These are phyloP conservation scores for Claviceps quebecensis DNA, from an alignment of 2,329 filamentous ascomycete species.

Conservation along the genomic window DNA sequence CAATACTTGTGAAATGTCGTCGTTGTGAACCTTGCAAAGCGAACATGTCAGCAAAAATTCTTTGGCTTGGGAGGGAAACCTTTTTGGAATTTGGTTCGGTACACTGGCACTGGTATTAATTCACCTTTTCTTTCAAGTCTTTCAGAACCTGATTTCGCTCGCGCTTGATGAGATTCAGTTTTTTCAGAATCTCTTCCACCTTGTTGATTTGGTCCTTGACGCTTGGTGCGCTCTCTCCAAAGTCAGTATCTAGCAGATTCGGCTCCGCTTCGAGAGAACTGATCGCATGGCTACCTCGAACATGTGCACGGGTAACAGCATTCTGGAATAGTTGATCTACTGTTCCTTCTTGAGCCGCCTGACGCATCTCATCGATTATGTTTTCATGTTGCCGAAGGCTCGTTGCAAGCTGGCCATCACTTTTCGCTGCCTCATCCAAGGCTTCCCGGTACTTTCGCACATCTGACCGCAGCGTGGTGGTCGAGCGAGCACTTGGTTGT, in stretches of 20 bases:
- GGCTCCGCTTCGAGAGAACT: slow-evolving; percentile 53
- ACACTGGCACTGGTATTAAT: slow-evolving; percentile 8
- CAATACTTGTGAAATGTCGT: slow-evolving; percentile 93
- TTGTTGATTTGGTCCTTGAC: slow-evolving; percentile 79
- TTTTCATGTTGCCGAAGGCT: slow-evolving; percentile 76
- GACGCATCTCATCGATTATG: slow-evolving; percentile 91
- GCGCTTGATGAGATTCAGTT: slow-evolving; percentile 79
- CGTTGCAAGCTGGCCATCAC: slow-evolving; percentile 68
- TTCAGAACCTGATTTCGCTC: slow-evolving; percentile 87
- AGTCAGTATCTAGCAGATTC: slow-evolving; percentile 82
- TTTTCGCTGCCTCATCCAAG: slow-evolving; percentile 75
- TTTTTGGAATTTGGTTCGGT: neutral
- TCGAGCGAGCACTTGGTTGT: slow-evolving; percentile 82
- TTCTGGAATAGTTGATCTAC: slow-evolving; percentile 80
- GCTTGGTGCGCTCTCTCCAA: slow-evolving; percentile 64
- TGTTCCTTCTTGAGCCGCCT: slow-evolving; percentile 73
- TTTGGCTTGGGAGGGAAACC: neutral
- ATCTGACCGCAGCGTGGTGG: slow-evolving; percentile 73
- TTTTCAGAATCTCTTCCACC: slow-evolving; percentile 84
- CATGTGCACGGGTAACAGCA: slow-evolving; percentile 66
- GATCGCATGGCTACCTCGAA: slow-evolving; percentile 44
- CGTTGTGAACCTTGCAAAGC: slow-evolving; percentile 61
- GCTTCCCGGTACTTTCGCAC: slow-evolving; percentile 80
- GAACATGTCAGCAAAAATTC: neutral
- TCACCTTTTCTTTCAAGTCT: slow-evolving; percentile 92